These are phyloP conservation scores for Stagonosporopsis cucurbitacearum DNA, from an alignment of 2,329 filamentous ascomycete genomes.

Conservation along the genomic window DNA sequence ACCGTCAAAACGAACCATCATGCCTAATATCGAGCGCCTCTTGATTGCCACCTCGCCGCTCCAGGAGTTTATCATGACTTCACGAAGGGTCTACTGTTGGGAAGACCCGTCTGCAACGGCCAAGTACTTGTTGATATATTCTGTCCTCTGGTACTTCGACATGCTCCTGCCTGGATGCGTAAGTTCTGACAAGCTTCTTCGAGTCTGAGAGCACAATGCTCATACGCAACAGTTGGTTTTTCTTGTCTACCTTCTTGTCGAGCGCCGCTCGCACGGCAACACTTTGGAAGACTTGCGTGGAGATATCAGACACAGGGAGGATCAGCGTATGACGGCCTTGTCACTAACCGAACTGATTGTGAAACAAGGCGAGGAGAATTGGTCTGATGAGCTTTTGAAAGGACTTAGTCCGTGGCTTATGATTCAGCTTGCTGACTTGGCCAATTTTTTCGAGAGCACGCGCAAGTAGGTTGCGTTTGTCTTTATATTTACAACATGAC, in stretches of 20 bases:
- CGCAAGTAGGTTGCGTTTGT: conserved; percentile 35
- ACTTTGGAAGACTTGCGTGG: conserved; percentile 38
- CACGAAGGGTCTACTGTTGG: conserved; percentile 48
- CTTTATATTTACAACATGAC: too few relatives aligned
- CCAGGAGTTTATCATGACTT: conserved; percentile 45
- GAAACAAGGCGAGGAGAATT: conserved; percentile 46
- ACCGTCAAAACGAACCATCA: conserved; percentile 42
- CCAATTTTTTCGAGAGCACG: conserved; percentile 44
- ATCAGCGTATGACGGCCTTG: conserved; percentile 39
- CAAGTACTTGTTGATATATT: conserved; percentile 39
- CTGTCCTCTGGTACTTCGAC: conserved; percentile 34
- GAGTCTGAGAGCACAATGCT: not conserved
- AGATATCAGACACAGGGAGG: conserved; percentile 42
- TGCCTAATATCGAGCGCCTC: conserved; percentile 47
- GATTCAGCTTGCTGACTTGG: conserved; percentile 45
- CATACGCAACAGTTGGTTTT: conserved; percentile 25
- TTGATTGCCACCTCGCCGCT: conserved; percentile 48
- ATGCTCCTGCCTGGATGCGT: conserved; percentile 37
- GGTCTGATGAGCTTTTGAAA: conserved; percentile 41
- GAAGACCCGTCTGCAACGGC: conserved; percentile 40
- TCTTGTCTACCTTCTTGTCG: conserved; percentile 31
- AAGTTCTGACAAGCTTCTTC: conserved; percentile 6
- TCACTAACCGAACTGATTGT: conserved; percentile 47
- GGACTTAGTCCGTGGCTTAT: conserved; percentile 44
- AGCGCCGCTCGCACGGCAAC: conserved; percentile 26